A percentile compares a stretch with the other conserved stretches of the same genome.
phyloP scores from a whole-genome alignment of 2,329 filamentous ascomycete genomes.

The Kalmusia sp. region DNA sequence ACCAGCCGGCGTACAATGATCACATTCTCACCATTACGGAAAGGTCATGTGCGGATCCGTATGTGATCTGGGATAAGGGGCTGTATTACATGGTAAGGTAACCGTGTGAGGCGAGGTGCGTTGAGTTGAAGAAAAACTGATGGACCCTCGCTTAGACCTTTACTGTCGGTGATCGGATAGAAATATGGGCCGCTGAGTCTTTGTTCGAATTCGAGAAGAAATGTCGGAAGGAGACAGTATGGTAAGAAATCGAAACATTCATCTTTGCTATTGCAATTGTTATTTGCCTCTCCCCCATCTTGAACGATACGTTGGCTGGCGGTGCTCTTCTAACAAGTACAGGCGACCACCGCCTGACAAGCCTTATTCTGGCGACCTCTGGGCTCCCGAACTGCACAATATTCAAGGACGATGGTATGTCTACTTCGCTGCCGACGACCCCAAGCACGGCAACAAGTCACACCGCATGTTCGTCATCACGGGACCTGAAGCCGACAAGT shows the following conservation, averaged over 20 bases:
- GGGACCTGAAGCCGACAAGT: slow-evolving; percentile 45
- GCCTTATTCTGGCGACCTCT: slow-evolving; percentile 55
- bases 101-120: neutral
- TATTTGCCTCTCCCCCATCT: no score
- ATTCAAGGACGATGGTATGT: slow-evolving; percentile 62
- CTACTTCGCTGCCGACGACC: slow-evolving; percentile 56
- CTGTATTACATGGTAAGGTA: slow-evolving; percentile 52
- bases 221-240: slow-evolving; percentile 49
- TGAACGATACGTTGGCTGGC: neutral
- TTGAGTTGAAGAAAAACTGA: neutral
- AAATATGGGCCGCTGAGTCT: slow-evolving; percentile 52
- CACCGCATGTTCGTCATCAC: slow-evolving; percentile 56
- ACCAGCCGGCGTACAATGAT: slow-evolving; percentile 42
- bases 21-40: slow-evolving; percentile 52
- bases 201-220: slow-evolving; percentile 50
- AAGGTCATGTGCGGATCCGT: slow-evolving; percentile 53
- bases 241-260: slow-evolving; percentile 22
- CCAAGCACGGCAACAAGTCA: slow-evolving; percentile 50
- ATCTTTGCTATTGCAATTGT: no score
- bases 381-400: slow-evolving; percentile 64
- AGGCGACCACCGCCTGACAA: slow-evolving; percentile 52
- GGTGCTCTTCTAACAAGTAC: neutral
- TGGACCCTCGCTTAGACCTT: slow-evolving; percentile 41
- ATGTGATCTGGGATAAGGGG: slow-evolving; percentile 50
- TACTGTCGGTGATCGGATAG: slow-evolving; percentile 53